Evolutionary conservation across 176 grass and related monocot genomes (phyloP).

Genomic region (Eragrostis nindensis): DNA sequence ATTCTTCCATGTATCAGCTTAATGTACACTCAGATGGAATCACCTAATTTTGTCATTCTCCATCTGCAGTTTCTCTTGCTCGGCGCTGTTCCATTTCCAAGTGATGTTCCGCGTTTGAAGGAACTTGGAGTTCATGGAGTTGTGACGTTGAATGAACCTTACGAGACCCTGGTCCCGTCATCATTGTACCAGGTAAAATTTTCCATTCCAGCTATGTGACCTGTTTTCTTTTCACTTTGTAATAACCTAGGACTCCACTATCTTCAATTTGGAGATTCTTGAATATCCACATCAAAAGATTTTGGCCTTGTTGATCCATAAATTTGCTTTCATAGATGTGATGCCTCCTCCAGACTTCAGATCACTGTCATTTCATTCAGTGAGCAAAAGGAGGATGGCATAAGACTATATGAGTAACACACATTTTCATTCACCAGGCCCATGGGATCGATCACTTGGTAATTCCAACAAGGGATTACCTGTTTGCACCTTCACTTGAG

Average conservation of each 20-base stretch:
- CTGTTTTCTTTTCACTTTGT: background rate
- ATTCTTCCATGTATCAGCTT: background rate
- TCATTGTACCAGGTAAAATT: slow-evolving; percentile 77
- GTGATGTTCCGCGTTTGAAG: slow-evolving; percentile 75
- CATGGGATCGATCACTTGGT: slow-evolving; percentile 87
- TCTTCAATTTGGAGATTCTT: background rate
- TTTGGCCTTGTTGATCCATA: background rate
- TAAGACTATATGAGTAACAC: background rate
- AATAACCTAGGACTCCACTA: background rate
- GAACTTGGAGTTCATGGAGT: slow-evolving; percentile 83
- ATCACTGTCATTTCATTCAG: background rate
- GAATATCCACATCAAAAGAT: background rate
- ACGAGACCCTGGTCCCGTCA: slow-evolving; percentile 88
- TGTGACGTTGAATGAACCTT: slow-evolving; percentile 89
- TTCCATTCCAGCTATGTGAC: slow-evolving; percentile 1
- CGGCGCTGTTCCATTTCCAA: slow-evolving; percentile 94
- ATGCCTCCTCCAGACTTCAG: slow-evolving; percentile 16
- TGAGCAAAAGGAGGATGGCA: background rate
- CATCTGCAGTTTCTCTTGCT: slow-evolving; percentile 71
- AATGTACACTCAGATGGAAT: background rate
- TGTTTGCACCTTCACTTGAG: slow-evolving; percentile 77
- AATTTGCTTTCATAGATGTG: background rate
- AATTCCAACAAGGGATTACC: slow-evolving; percentile 95
- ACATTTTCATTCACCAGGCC: slow-evolving; percentile 47
- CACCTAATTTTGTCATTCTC: slow-evolving; percentile 22